Evolutionary conservation across 140 eudicot genomes (phyloP).

Genomic region (Erigeron philadelphicus): DNA sequence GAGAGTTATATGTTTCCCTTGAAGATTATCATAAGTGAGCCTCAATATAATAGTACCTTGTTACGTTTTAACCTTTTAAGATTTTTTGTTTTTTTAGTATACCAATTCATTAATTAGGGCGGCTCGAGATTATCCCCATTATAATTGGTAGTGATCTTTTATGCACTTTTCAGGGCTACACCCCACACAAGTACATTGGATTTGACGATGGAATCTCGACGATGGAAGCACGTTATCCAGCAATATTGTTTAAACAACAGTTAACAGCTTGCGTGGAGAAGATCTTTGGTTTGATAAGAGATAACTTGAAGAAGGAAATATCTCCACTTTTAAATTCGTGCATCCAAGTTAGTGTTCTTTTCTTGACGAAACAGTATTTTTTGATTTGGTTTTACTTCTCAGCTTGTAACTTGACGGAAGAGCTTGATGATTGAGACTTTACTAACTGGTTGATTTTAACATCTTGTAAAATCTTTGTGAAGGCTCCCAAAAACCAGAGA

Average conservation of each 20-base stretch:
- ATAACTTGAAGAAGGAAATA: constrained; percentile 97
- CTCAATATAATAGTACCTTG: background rate
- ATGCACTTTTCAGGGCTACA: constrained; percentile 44
- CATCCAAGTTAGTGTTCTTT: constrained; percentile 63
- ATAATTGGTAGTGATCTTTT: background rate
- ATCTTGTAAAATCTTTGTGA: constrained; percentile 2
- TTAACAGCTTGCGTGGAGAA: constrained; percentile 95
- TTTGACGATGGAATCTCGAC: constrained; percentile 75
- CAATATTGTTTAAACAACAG: constrained; percentile 89
- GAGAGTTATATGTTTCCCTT: background rate
- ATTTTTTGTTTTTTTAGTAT: background rate
- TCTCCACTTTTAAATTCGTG: constrained; percentile 72
- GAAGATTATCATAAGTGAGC: background rate
- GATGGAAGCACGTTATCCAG: constrained; percentile 93
- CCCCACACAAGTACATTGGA: constrained; percentile 67
- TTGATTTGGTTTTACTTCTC: background rate
- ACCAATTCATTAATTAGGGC: too few relatives aligned
- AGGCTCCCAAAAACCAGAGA: constrained; percentile 90
- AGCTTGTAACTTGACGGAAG: background rate
- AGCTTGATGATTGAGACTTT: background rate
- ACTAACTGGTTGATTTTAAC: constrained; percentile 6
- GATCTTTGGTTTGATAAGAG: constrained; percentile 93
- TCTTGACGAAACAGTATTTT: background rate
- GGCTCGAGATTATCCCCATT: background rate
- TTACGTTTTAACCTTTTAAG: background rate